These are phyloP conservation scores for Paramecium pentaurelia DNA, from an alignment of 73 alveolate genomes.

Conservation along the genomic window DNA sequence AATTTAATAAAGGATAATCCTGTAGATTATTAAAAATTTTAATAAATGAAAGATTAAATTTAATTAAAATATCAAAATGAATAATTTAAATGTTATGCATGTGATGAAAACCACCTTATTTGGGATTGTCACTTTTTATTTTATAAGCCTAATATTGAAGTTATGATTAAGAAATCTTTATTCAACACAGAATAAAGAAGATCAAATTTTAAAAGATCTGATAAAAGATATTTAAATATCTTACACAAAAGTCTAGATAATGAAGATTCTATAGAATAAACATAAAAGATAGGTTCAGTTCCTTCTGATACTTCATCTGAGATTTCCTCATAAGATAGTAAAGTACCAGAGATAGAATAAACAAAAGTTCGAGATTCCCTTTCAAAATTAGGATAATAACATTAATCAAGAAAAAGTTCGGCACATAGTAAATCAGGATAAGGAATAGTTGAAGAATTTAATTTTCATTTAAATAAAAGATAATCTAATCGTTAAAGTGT, in stretches of 20 bases:
- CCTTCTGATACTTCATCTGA: not conserved
- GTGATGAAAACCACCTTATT: not conserved
- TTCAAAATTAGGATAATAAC: not conserved
- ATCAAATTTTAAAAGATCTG: not conserved
- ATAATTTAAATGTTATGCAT: not conserved
- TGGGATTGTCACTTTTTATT: not conserved
- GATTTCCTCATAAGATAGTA: not conserved
- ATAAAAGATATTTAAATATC: not conserved
- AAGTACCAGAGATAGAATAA: not conserved
- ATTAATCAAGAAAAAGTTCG: not conserved
- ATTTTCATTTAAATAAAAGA: not conserved
- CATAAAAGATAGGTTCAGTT: not conserved
- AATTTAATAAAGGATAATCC: not conserved
- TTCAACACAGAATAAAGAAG: not conserved
- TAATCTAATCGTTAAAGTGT: not conserved
- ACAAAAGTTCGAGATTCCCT: not conserved
- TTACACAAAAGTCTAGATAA: not conserved
- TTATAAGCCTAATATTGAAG: constrained; percentile 32
- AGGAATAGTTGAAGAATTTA: not conserved
- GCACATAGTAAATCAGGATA: not conserved
- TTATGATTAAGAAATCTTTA: not conserved
- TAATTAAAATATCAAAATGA: not conserved
- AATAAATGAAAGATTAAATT: constrained; percentile 6
- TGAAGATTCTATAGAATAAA: not conserved
- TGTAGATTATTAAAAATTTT: not conserved